phyloP scores from a whole-genome alignment of 805 yeast species.

The Hanseniaspora vineae region DNA sequence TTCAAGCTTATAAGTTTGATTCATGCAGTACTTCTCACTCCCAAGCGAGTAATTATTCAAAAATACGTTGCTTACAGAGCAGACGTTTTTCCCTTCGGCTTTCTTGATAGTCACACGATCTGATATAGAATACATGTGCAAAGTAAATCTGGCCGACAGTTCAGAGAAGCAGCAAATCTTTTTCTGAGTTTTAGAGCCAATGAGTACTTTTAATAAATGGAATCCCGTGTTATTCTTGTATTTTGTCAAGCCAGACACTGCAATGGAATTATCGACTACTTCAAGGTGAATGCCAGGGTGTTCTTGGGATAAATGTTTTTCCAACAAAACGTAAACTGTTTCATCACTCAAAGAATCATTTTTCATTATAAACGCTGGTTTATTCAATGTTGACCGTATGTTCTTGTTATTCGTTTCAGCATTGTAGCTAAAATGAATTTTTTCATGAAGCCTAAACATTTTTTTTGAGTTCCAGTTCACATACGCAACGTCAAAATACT shows the following conservation, averaged over 20 bases:
- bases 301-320: constrained; percentile 17
- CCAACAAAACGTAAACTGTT: constrained; percentile 8
- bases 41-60: constrained; percentile 2
- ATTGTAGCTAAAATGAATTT: constrained; percentile 22
- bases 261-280: constrained; percentile 1
- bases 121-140: constrained; percentile 11
- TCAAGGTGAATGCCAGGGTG: constrained; percentile 20
- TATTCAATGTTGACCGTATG: constrained; percentile 13
- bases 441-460: constrained; percentile 13
- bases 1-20: constrained; percentile 14
- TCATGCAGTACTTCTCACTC: constrained; percentile 8
- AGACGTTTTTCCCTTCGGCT: neutral
- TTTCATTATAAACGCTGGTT: constrained; percentile 32
- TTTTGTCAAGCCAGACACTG: constrained; percentile 9
- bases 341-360: constrained; percentile 19
- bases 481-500: constrained; percentile 39
- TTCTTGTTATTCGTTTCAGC: constrained; percentile 7
- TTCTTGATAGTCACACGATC: neutral
- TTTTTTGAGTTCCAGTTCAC: constrained; percentile 48
- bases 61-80: neutral
- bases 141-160: constrained; percentile 10
- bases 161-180: constrained; percentile 16
- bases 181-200: constrained; percentile 1
- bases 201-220: constrained; percentile 20
- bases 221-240: constrained; percentile 28